Evolutionary conservation across 768 basidiomycete species (phyloP).

Genomic region (Mycena leptocephala): DNA sequence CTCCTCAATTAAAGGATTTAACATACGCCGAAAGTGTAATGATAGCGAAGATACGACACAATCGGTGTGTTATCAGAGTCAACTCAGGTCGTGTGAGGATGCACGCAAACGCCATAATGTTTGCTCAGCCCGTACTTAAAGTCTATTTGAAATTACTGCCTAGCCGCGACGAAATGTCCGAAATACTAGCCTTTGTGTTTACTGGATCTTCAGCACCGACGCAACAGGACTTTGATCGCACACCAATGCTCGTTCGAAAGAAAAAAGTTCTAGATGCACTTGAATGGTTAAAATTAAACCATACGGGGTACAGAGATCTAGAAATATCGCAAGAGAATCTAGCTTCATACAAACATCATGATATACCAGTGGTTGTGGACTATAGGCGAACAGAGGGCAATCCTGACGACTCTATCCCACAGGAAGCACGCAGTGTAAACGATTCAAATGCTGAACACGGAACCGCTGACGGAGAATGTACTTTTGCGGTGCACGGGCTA

Average conservation of each 20-base stretch:
- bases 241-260: background rate
- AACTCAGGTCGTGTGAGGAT: background rate
- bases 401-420: background rate
- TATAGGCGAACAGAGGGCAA: background rate
- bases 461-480: background rate
- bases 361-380: background rate
- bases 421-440: background rate
- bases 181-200: background rate
- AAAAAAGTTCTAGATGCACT: background rate
- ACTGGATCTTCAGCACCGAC: background rate
- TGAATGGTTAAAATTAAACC: background rate
- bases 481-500: background rate
- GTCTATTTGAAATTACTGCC: background rate
- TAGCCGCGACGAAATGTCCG: background rate
- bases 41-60: background rate
- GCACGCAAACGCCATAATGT: background rate
- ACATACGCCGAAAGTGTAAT: background rate
- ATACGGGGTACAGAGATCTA: background rate
- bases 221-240: background rate
- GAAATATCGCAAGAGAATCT: background rate
- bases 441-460: background rate
- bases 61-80: background rate
- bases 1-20: background rate
- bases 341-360: background rate
- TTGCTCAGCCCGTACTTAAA: background rate